These are phyloP conservation scores for Halteria grandinella DNA, from an alignment of 73 alveolate genomes.

Conservation along the genomic window DNA sequence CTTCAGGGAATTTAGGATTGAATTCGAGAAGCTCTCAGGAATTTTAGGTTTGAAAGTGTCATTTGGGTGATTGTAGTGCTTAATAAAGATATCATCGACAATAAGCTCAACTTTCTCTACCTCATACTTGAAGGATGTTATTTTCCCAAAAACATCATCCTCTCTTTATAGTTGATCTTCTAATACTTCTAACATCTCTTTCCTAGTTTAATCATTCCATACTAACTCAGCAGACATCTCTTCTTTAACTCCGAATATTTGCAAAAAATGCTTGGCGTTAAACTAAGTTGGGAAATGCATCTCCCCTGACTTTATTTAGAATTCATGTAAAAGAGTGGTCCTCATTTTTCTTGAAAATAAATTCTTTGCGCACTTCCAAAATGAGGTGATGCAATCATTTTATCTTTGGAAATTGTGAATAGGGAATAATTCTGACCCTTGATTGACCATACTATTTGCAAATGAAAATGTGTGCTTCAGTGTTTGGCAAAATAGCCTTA, in stretches of 20 bases:
- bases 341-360: constrained; percentile 13
- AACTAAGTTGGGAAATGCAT: constrained; percentile 1
- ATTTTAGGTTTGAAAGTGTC: no score
- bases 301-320: not conserved
- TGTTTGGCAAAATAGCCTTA: constrained; percentile 6
- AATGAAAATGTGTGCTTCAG: constrained; percentile 24
- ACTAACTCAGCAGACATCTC: constrained; percentile 47
- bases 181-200: constrained; percentile 34
- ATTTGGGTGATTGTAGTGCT: constrained; percentile 23
- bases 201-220: constrained; percentile 55
- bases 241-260: constrained; percentile 18
- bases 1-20: not conserved
- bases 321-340: constrained; percentile 21
- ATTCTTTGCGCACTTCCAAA: constrained; percentile 14
- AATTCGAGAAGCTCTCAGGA: constrained; percentile 11
- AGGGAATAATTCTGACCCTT: constrained; percentile 37
- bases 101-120: constrained; percentile 32
- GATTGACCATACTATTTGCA: constrained; percentile 10
- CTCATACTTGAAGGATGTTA: constrained; percentile 30
- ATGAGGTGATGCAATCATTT: constrained; percentile 14
- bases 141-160: not conserved
- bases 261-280: constrained; percentile 22
- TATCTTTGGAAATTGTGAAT: constrained; percentile 33
- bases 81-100: constrained; percentile 46
- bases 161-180: not conserved